phyloP scores from a whole-genome alignment of 208 protist species.

The Leptomonas pyrrhocoris region DNA sequence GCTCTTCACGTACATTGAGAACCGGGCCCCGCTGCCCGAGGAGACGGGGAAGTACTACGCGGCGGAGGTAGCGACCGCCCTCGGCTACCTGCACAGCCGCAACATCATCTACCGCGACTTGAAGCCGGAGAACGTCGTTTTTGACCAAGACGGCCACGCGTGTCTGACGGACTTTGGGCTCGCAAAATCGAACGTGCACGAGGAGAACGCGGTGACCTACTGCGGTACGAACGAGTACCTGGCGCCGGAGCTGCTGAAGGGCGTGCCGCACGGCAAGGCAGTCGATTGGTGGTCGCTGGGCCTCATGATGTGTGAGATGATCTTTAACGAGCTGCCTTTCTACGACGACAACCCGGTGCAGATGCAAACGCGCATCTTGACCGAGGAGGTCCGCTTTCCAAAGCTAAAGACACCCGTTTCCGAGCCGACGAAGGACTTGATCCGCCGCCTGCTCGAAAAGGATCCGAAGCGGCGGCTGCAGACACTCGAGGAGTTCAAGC shows the following conservation, averaged over 20 bases:
- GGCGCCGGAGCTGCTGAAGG: slow-evolving; percentile 93
- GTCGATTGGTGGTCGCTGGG: slow-evolving; percentile 99
- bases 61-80: slow-evolving; percentile 88
- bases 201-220: slow-evolving; percentile 80
- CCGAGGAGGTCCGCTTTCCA: slow-evolving; percentile 60
- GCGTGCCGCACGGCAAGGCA: slow-evolving; percentile 89
- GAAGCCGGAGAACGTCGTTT: slow-evolving; percentile 92
- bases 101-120: slow-evolving; percentile 94
- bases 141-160: slow-evolving; percentile 85
- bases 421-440: slow-evolving; percentile 77
- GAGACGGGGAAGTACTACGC: slow-evolving; percentile 90
- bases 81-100: slow-evolving; percentile 91
- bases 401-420: slow-evolving; percentile 41
- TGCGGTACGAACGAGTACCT: slow-evolving; percentile 92
- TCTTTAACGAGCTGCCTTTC: slow-evolving; percentile 94
- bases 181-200: slow-evolving; percentile 76
- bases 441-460: slow-evolving; percentile 80
- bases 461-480: slow-evolving; percentile 77
- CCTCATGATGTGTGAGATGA: slow-evolving; percentile 96
- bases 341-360: slow-evolving; percentile 86
- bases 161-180: slow-evolving; percentile 92
- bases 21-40: slow-evolving; percentile 66
- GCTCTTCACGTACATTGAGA: slow-evolving; percentile 86
- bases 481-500: slow-evolving; percentile 80
- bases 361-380: slow-evolving; percentile 89